A percentile compares a stretch with the other conserved stretches of the same genome.
Evolutionary conservation across 2,329 filamentous ascomycete genomes (phyloP).

Genomic region (Venturiaceae sp.): DNA sequence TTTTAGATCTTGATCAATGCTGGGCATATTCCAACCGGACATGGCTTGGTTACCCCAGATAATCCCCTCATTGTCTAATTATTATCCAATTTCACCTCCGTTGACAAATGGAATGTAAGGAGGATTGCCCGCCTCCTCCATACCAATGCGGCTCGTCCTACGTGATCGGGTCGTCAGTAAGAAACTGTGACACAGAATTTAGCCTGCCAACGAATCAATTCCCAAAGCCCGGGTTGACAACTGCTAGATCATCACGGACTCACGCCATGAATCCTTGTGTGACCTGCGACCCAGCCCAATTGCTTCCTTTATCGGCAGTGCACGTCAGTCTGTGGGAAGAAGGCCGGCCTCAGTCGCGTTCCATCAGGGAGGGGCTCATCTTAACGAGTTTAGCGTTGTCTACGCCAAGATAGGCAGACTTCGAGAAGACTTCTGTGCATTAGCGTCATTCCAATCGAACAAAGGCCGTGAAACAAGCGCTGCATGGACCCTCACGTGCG

Average conservation of each 20-base stretch:
- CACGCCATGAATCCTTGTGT: background rate
- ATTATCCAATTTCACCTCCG: background rate
- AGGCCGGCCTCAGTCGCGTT: background rate
- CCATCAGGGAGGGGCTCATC: background rate
- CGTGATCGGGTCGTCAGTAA: background rate
- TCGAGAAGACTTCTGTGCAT: conserved; percentile 1
- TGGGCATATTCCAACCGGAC: background rate
- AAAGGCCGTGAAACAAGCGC: background rate
- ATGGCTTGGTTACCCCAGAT: background rate
- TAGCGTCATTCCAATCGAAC: background rate
- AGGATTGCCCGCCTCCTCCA: background rate
- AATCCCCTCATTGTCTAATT: background rate
- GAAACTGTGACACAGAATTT: background rate
- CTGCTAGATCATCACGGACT: background rate
- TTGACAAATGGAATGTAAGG: background rate
- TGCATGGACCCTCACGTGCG: background rate
- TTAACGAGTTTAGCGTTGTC: background rate
- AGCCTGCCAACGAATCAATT: background rate
- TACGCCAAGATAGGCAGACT: background rate
- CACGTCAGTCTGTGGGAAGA: background rate
- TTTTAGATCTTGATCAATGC: background rate
- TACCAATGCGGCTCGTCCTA: background rate
- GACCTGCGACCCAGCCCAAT: background rate
- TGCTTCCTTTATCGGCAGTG: background rate
- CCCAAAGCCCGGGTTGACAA: background rate